phyloP scores from a whole-genome alignment of 352 stramenopile species.

The Pythium aphanidermatum region DNA sequence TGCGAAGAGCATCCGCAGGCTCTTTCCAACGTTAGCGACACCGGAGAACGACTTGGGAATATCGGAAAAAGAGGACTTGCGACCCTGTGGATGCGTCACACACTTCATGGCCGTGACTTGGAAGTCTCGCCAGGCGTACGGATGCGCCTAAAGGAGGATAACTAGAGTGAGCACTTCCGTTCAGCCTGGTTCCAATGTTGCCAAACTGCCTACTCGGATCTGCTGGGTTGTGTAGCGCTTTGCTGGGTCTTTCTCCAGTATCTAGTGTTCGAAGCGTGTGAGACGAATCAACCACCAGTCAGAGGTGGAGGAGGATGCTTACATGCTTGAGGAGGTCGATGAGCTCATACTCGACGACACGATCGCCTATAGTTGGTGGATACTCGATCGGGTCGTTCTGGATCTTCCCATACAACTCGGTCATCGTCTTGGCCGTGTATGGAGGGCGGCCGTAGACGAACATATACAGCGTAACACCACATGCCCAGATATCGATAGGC shows the following conservation, averaged over 20 bases:
- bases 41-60: constrained; percentile 33
- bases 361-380: constrained; percentile 32
- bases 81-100: constrained; percentile 44
- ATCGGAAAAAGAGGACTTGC: constrained; percentile 27
- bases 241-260: constrained; percentile 68
- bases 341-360: constrained; percentile 43
- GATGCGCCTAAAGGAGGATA: constrained; percentile 31
- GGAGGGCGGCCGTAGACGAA: constrained; percentile 93
- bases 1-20: constrained; percentile 44
- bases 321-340: constrained; percentile 66
- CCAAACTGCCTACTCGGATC: constrained; percentile 54
- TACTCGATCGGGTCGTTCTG: constrained; percentile 66
- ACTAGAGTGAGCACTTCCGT: too few species aligned
- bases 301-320: neutral
- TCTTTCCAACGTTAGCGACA: constrained; percentile 52
- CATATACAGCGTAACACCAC: constrained; percentile 95
- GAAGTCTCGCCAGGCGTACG: constrained; percentile 71
- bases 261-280: constrained; percentile 19
- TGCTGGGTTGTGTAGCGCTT: constrained; percentile 55
- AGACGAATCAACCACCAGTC: neutral
- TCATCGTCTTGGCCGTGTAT: constrained; percentile 88
- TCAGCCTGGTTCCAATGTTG: too few species aligned
- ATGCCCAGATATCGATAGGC: constrained; percentile 93
- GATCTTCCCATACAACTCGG: constrained; percentile 92
- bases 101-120: constrained; percentile 65